Base-by-base conservation (phyloP, 768 basidiomycete genomes). In the Boletus patriciae region DNA sequence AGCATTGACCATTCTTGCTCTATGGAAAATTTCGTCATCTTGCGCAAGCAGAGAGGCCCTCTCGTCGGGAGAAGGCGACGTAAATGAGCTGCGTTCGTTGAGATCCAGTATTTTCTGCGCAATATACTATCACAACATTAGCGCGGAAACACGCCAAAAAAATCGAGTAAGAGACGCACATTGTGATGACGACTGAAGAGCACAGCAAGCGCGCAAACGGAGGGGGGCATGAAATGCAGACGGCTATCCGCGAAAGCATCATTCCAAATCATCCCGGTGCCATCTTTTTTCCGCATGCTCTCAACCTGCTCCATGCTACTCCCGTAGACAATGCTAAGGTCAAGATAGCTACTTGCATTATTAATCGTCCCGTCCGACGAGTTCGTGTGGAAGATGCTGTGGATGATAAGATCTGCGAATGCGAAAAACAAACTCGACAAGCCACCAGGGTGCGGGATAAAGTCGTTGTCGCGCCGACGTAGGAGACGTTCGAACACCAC, bases 1-100 rank as follows among this genome's bases (percentile, higher is more conserved):
- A 50, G 84, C 85, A 68, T 92, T 92, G 44, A 91, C 83, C 45
- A 90, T 75, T 46, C 90, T 80, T 11, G 87, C 78, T 29, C 86
- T 82, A 55, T 88, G 78, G 74, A 89, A 92, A 45, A 92, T 83
- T 62, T 91, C 90, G 48, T 89, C 84, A 52, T 92, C 90, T 66
- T 92, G 90, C 0, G 62, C 70, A 15, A 64, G 63, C 6, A 72
- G 65, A 6, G 70, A 61, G 31, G 54, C 8, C 58, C 60, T 33
- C 45, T 66, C 58, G 10, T 57, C 33, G 2, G 50, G 23, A 58
- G 65, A 48, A 52, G 69, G 64, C 42, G 60, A 42, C 16, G 51
- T 49, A 67, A 78, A 88, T 3, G 71, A 79, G 11, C 78, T 76
- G 18, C 69, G 65, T 70, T 93, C 90, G 65, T 93, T 90, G 70